Evolutionary conservation across 148 eudicot species (phyloP), one percentile per base, ranked within the genome.

Genomic region (Amaranthus palmeri): DNA sequence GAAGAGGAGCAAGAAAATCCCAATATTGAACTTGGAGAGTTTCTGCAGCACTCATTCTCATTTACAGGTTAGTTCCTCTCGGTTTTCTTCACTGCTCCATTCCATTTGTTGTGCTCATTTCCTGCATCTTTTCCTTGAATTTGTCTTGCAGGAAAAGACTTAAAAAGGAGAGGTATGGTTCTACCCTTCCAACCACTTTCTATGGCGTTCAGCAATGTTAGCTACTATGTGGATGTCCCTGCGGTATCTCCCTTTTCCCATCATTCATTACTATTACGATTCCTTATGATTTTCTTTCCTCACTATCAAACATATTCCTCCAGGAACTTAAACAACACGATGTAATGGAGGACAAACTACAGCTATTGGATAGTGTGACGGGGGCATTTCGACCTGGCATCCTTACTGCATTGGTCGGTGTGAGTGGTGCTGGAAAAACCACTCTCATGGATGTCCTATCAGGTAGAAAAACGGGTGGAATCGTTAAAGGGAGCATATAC

Each of bases 381-480:
- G 97, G 99, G 75, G 90, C 92, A 76, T 95, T 95, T 74, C 82
- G 88, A 78, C 99, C 99, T 7, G 99, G 99, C 75, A 85, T 95
- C 59, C 97, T 95, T 58, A 92, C 99, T 56, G 99, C 99, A 69
- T 80, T 95, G 76, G 90, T 95, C 68, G 99, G 99, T 77, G 96
- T 81, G 45, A 95, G 99, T 73, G 99, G 99, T 56, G 97, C 99
- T 78, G 99, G 99, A 49, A 95, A 95, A 85, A 95, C 99, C 49
- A 95, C 99, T 79, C 88, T 95, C 50, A 95, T 95, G 99, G 99
- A 95, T 81, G 99, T 95, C 42, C 80, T 92, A 69, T 96, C 99
- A 48, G 96, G 97, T 72, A 80, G 99, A 81, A 95, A 95, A 90
- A 95, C 99, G 4, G 96, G 99, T 12, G 99, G 99, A 72, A 76